These are phyloP conservation scores for Macrolepiota albuminosa DNA, from an alignment of 768 basidiomycete species.

Conservation along the genomic window DNA sequence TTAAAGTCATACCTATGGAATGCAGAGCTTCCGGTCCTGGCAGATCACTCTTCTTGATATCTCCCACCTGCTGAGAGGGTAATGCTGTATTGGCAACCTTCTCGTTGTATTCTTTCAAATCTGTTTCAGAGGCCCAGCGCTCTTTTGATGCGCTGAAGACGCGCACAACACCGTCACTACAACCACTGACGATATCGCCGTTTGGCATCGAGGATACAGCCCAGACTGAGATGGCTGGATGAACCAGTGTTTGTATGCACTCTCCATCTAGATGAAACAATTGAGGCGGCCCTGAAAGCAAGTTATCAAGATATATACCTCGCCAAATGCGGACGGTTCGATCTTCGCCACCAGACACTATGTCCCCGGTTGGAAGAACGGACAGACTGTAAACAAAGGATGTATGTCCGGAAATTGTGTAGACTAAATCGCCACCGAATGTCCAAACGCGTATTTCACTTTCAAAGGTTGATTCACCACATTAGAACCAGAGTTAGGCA, in stretches of 20 bases:
- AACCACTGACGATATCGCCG: constrained; percentile 88
- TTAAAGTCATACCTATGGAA: constrained; percentile 51
- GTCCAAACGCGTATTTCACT: constrained; percentile 95
- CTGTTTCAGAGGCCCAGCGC: constrained; percentile 64
- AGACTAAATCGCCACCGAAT: constrained; percentile 69
- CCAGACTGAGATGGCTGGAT: constrained; percentile 98
- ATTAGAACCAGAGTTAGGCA: constrained; percentile 9
- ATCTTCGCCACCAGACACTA: constrained; percentile 93
- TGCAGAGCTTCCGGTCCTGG: constrained; percentile 80
- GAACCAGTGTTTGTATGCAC: constrained; percentile 82
- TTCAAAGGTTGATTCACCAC: not conserved
- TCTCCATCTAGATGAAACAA: constrained; percentile 61
- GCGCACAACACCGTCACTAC: constrained; percentile 83
- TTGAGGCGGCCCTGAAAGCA: not conserved
- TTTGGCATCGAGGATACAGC: constrained; percentile 83
- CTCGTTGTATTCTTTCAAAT: constrained; percentile 67
- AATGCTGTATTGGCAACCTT: constrained; percentile 74
- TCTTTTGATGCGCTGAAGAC: constrained; percentile 76
- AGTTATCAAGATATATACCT: constrained; percentile 39
- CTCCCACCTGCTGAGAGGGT: constrained; percentile 83
- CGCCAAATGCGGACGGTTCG: constrained; percentile 89
- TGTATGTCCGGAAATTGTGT: constrained; percentile 88
- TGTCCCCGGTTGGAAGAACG: constrained; percentile 73
- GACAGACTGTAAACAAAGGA: constrained; percentile 94
- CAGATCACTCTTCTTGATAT: constrained; percentile 88